Evolutionary conservation across 2,329 filamentous ascomycete species (phyloP).

Genomic region (Thielaviopsis euricoi): DNA sequence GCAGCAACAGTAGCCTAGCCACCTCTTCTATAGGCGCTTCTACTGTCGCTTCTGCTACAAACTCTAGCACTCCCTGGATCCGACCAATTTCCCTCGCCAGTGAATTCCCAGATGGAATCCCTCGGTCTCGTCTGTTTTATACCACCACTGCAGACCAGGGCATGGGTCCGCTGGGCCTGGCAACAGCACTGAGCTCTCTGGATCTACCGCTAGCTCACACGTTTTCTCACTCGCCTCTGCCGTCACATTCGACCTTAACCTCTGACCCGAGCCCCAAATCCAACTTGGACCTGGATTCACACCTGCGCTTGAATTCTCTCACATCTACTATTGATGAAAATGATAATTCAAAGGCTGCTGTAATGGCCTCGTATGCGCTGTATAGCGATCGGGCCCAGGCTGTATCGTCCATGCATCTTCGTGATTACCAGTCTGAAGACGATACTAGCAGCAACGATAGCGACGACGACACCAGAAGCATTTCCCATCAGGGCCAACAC

Average conservation of each 20-base stretch:
- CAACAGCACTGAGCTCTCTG: constrained; percentile 8
- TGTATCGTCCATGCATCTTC: constrained; percentile 2
- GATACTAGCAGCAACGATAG: neutral
- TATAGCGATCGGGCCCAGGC: constrained; percentile 9
- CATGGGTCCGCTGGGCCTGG: constrained; percentile 1
- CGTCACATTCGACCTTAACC: constrained; percentile 4
- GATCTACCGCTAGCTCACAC: constrained; percentile 8
- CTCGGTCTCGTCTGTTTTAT: constrained; percentile 12
- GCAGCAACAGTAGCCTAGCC: neutral
- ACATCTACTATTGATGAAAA: constrained; percentile 11
- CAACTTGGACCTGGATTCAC: neutral
- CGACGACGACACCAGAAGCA: neutral
- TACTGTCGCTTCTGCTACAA: neutral
- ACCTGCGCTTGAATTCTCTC: constrained; percentile 8
- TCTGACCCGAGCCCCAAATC: neutral
- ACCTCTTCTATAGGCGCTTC: neutral
- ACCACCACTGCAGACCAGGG: constrained; percentile 10
- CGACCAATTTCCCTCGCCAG: constrained; percentile 10
- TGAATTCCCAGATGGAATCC: constrained; percentile 10
- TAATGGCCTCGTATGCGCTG: constrained; percentile 12
- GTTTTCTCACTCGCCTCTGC: constrained; percentile 4
- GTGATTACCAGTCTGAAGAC: constrained; percentile 1
- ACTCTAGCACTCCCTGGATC: constrained; percentile 8
- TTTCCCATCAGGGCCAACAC: neutral
- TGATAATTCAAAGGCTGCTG: constrained; percentile 9